Evolutionary conservation across 2,329 filamentous ascomycete species (phyloP).

Genomic region (Xylariaceae sp.): DNA sequence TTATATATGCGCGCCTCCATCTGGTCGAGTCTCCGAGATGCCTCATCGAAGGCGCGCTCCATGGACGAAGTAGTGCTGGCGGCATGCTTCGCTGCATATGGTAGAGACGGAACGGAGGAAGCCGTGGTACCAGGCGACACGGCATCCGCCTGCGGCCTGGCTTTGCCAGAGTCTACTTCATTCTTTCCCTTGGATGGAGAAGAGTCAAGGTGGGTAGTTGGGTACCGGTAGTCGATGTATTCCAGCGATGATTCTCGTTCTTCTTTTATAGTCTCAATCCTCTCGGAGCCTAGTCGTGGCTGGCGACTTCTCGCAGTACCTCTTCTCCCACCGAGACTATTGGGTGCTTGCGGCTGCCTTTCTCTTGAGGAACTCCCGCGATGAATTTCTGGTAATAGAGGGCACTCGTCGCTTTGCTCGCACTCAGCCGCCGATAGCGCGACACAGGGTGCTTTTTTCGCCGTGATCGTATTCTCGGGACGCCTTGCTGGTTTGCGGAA

Average conservation of each 20-base stretch:
- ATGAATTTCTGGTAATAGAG: no score
- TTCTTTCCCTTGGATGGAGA: no score
- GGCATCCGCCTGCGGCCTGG: slow-evolving; percentile 5
- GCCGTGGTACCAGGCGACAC: slow-evolving; percentile 12
- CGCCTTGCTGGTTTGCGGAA: slow-evolving; percentile 1
- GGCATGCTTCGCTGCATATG: slow-evolving; percentile 22
- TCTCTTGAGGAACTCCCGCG: no score
- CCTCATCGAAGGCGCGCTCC: slow-evolving; percentile 23
- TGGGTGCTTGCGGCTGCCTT: slow-evolving; percentile 6
- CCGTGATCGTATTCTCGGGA: slow-evolving; percentile 6
- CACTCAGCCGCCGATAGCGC: slow-evolving; percentile 5
- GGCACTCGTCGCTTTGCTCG: slow-evolving; percentile 6
- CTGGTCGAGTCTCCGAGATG: slow-evolving; percentile 19
- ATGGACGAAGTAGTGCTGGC: slow-evolving; percentile 23
- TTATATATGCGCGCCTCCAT: slow-evolving; percentile 11
- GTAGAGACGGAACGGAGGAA: slow-evolving; percentile 21
- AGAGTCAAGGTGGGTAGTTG: no score
- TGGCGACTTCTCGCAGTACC: slow-evolving; percentile 10
- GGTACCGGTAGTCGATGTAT: no score
- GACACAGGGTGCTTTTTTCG: slow-evolving; percentile 8
- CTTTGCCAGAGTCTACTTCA: slow-evolving; percentile 1
- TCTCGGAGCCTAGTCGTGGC: slow-evolving; percentile 6
- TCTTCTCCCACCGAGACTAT: slow-evolving; percentile 11
- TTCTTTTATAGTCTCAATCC: slow-evolving; percentile 16
- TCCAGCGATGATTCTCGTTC: no score